Evolutionary conservation across 1,284 basidiomycete genomes (phyloP).

Genomic region (Ustilago esculenta): DNA sequence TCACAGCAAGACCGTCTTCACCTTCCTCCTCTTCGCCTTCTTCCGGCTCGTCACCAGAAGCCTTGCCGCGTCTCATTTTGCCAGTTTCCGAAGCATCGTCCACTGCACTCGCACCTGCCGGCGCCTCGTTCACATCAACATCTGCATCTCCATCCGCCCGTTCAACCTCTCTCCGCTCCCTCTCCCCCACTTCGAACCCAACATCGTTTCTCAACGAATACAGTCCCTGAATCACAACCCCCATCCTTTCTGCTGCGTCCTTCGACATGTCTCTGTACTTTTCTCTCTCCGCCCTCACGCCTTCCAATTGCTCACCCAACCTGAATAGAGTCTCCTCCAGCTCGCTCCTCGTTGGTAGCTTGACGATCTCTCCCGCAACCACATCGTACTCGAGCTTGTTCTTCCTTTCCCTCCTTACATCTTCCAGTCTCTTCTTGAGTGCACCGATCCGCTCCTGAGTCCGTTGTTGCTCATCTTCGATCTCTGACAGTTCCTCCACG

Average conservation of each 20-base stretch:
- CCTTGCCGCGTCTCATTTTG: neutral
- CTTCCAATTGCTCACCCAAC: constrained; percentile 20
- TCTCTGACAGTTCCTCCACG: constrained; percentile 17
- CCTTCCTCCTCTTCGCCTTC: constrained; percentile 36
- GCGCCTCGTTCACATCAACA: constrained; percentile 5
- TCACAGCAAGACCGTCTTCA: neutral
- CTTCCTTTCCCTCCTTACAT: constrained; percentile 45
- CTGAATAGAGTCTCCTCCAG: constrained; percentile 31
- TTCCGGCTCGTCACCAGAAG: constrained; percentile 16
- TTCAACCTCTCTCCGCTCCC: constrained; percentile 50
- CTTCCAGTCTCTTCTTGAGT: constrained; percentile 41
- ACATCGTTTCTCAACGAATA: constrained; percentile 34
- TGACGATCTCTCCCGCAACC: constrained; percentile 49
- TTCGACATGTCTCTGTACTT: constrained; percentile 38
- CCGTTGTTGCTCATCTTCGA: constrained; percentile 23
- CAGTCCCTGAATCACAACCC: constrained; percentile 11
- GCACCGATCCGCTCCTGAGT: constrained; percentile 38
- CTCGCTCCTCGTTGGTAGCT: constrained; percentile 44
- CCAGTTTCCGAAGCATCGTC: constrained; percentile 15
- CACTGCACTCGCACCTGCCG: neutral
- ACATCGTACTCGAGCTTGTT: constrained; percentile 60
- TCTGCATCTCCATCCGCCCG: constrained; percentile 44
- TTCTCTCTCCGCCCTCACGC: constrained; percentile 24
- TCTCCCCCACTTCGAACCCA: constrained; percentile 51
- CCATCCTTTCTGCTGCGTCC: constrained; percentile 17